These are phyloP conservation scores for Chlamydomonas sp. DNA, from an alignment of 139 green algal genomes.

Conservation along the genomic window DNA sequence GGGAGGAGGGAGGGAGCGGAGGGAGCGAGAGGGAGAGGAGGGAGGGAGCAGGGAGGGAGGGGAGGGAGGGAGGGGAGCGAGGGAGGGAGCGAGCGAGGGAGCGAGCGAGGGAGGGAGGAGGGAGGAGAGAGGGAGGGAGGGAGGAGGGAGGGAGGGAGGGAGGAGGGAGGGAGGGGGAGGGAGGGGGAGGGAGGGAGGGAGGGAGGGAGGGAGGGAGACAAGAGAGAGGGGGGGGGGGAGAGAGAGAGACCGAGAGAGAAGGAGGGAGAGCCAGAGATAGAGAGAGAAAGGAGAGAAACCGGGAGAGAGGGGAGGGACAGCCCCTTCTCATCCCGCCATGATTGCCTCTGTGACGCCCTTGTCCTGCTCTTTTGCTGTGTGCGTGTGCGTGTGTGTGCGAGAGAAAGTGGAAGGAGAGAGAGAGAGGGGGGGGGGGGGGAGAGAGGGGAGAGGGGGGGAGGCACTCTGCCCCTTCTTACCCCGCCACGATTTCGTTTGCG, in stretches of 20 bases:
- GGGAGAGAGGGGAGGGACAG: too few species aligned
- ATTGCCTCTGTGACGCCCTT: not conserved
- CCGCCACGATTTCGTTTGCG: conserved; percentile 23
- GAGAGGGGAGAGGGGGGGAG: not conserved
- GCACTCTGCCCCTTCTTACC: too few species aligned
- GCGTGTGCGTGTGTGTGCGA: not conserved
- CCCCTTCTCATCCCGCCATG: not conserved
- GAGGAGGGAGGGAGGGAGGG: not conserved
- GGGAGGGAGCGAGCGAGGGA: too few species aligned
- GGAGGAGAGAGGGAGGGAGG: not conserved
- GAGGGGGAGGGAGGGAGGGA: not conserved
- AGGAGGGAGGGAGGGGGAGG: not conserved
- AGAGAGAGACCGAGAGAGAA: too few species aligned
- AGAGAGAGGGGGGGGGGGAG: not conserved
- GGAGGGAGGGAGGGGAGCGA: too few species aligned
- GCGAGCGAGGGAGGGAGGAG: not conserved
- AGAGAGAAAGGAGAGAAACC: not conserved
- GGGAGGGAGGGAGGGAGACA: not conserved
- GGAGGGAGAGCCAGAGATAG: too few species aligned
- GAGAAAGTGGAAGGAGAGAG: not conserved
- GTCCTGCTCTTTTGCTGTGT: not conserved
- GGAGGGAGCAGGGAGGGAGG: too few species aligned
- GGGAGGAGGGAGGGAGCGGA: not conserved
- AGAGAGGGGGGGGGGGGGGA: not conserved
- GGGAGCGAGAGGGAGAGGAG: too few species aligned